Evolutionary conservation across 306 rosid genomes (phyloP), one percentile per base, ranked within the genome.

Genomic region (Heteromeles arbutifolia): DNA sequence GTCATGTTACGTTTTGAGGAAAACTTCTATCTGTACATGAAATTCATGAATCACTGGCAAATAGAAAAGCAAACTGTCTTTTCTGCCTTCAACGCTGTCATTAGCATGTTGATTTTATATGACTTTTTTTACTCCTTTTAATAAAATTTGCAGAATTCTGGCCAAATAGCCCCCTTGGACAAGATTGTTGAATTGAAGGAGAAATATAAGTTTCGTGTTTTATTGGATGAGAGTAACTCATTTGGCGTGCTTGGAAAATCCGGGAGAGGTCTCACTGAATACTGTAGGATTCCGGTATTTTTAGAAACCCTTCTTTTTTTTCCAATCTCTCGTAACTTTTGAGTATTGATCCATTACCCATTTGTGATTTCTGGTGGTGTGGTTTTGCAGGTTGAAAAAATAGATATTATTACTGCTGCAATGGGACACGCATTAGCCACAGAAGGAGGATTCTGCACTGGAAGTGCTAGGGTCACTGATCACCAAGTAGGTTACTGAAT

Each of bases 361-460:
- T 77, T 78, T 86, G 79, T 83, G 77, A 86, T 81, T 84, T 70
- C 70, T 71, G 80, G 67, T 84, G 68, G 57, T 74, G 58, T 75
- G 76, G 62, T 63, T 53, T 73, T 85, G 82, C 90, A 90, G 99
- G 87, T 82, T 85, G 99, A 87, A 29, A 90, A 96, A 84, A 82
- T 96, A 81, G 99, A 96, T 73, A 91, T 96, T 79, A 82, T 96
- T 74, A 96, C 99, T 52, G 98, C 99, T 79, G 89, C 98, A 63
- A 89, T 96, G 99, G 99, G 99, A 79, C 94, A 92, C 79, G 96
- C 98, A 71, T 83, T 96, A 81, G 99, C 99, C 25, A 54, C 98
- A 41, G 99, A 92, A 84, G 99, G 99, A 81, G 99, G 99, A 77
- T 96, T 96, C 87, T 92, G 99, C 91, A 96, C 97, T 2, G 99